A percentile compares a stretch with the other conserved stretches of the same genome.
Conservation (phyloP, 176 grass and related monocot genomes). For the Carex myosuroides region DNA sequence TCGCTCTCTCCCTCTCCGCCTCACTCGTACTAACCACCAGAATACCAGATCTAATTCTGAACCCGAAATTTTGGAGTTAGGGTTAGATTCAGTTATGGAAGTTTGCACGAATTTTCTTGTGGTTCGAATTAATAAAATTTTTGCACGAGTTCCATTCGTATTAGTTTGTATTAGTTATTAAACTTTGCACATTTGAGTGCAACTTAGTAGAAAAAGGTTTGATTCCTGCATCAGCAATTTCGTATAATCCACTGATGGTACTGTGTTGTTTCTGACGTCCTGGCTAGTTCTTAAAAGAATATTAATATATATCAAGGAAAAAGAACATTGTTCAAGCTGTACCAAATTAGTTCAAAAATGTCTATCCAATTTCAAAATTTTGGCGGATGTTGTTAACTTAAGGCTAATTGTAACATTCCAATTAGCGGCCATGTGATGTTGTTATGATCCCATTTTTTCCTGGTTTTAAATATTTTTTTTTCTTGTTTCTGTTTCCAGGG, state of each 20-base stretch:
- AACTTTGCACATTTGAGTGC: too few species aligned
- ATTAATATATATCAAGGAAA: not conserved
- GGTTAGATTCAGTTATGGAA: not conserved
- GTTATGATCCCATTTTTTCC: not conserved
- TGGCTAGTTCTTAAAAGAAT: not conserved
- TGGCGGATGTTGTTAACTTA: not conserved
- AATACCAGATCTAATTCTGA: not conserved
- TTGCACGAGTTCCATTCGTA: not conserved
- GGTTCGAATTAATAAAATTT: not conserved
- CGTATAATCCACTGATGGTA: not conserved
- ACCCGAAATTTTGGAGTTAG: not conserved
- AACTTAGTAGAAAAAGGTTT: too few species aligned
- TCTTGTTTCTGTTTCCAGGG: not conserved
- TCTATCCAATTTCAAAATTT: not conserved
- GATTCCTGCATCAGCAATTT: not conserved
- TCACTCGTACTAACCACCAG: not conserved
- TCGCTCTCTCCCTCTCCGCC: not conserved
- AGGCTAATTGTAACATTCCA: not conserved
- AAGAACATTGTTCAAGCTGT: not conserved
- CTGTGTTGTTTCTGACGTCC: too few species aligned
- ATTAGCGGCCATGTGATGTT: not conserved
- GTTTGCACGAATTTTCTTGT: not conserved
- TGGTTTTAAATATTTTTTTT: not conserved
- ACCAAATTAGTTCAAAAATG: not conserved
- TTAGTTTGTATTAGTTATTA: not conserved